These are phyloP conservation scores for Umbilicus rupestris DNA, from an alignment of 164 flowering plant species.

Conservation along the genomic window DNA sequence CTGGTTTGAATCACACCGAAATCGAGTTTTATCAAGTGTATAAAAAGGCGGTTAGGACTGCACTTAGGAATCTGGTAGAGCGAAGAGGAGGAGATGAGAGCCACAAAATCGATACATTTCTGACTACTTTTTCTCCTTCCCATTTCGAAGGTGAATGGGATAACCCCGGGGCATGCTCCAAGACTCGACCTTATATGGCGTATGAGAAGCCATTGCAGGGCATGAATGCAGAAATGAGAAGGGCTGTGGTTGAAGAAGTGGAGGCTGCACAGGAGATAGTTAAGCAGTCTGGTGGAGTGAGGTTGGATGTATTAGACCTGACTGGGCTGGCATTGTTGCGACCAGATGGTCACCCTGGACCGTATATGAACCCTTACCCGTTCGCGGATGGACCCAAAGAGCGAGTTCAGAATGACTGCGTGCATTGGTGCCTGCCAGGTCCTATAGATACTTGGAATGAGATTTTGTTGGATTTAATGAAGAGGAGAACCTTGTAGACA, in stretches of 20 bases:
- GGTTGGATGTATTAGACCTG: constrained; percentile 59
- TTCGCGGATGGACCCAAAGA: constrained; percentile 56
- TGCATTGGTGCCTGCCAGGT: constrained; percentile 97
- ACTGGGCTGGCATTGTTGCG: constrained; percentile 57
- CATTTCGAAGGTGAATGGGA: constrained; percentile 98
- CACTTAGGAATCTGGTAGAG: constrained; percentile 35
- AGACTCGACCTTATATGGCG: constrained; percentile 47
- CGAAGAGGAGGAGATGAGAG: constrained; percentile 15
- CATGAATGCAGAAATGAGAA: constrained; percentile 69
- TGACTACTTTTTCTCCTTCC: constrained; percentile 75
- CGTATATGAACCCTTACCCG: constrained; percentile 77
- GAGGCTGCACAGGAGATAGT: background rate
- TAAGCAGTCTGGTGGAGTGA: constrained; percentile 12
- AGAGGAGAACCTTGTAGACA: constrained; percentile 15
- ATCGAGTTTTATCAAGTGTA: constrained; percentile 64
- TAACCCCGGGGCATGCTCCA: constrained; percentile 68
- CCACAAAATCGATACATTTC: constrained; percentile 27
- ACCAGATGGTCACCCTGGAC: constrained; percentile 96
- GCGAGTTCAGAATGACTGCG: constrained; percentile 71
- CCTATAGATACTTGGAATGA: constrained; percentile 89
- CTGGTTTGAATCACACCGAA: constrained; percentile 57
- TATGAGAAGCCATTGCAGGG: constrained; percentile 49
- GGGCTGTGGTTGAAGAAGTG: background rate
- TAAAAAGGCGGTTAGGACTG: constrained; percentile 55
- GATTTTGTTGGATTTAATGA: constrained; percentile 53